phyloP scores from a whole-genome alignment of 108 stramenopile species.

The Cyclotella sp. region DNA sequence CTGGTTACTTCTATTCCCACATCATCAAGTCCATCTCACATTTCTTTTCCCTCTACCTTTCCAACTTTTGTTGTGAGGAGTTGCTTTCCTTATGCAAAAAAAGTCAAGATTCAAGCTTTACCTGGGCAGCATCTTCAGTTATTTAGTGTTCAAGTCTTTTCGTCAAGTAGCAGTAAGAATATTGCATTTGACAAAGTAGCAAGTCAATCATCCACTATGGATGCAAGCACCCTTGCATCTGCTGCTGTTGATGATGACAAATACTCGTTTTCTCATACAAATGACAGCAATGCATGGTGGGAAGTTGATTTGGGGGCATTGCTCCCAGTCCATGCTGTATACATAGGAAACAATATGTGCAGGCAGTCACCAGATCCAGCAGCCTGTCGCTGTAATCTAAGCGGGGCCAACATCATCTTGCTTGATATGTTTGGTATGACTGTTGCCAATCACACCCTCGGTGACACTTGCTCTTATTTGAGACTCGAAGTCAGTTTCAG shows the following conservation, averaged over 20 bases:
- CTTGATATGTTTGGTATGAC: not conserved
- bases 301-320: not conserved
- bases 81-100: not conserved
- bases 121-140: not conserved
- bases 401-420: not conserved
- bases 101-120: not conserved
- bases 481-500: too few species aligned
- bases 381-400: not conserved
- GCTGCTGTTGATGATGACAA: not conserved
- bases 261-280: not conserved
- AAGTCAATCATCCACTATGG: not conserved
- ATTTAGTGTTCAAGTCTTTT: constrained; percentile 2
- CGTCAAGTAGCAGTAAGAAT: not conserved
- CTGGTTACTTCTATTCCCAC: not conserved
- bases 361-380: not conserved
- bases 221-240: not conserved
- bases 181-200: not conserved
- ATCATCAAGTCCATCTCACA: too few species aligned
- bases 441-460: not conserved
- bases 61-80: not conserved
- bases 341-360: not conserved
- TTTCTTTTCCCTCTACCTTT: not conserved
- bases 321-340: not conserved
- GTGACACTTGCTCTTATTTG: not conserved
- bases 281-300: constrained; percentile 2